Base-by-base conservation (phyloP, 352 stramenopile species). In the Pythium phragmiticola region DNA sequence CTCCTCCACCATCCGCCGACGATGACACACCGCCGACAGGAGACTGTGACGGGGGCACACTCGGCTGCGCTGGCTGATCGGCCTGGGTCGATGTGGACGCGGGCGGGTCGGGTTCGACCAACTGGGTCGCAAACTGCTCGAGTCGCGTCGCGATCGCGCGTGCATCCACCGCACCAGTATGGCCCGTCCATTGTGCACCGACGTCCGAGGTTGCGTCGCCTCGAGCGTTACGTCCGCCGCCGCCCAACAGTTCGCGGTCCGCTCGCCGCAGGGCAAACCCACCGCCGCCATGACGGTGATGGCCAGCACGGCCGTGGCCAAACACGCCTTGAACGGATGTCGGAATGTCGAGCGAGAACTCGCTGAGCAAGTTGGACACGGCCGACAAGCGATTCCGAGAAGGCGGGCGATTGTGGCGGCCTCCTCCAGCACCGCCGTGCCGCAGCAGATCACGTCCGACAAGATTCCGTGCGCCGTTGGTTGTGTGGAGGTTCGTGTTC, bases 281-380 rank as follows among this genome's bases (percentile, higher is more conserved):
- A 39, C 68, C 66, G 7, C 56, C 52, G 37, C 68, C 66, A 37
- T 69, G 14, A 19, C 63, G 62, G 41, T 76, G 65, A 14, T 67
- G 60, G 1, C 34, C 57, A 14, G 47, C n/a, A 23, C 71, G 65
- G 16, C 70, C 46, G 17, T 76, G 65, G 4, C 62, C 66, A 33
- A 80, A 69, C 7, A 68, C 53, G 16, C 79, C 45, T 50, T 82
- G 81, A 9, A 72, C 77, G 8, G 34, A 39, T 9, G 70, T 74
- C 8, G 83, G 83, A 33, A 92, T 86, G 50, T 94, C 84, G 16
- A 94, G 66, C 7, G 86, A 92, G 59, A 94, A 92, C 39, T 94
- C 86, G 34, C 81, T 93, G 17, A 94, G 68, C 33, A 94, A 49
- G 53, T 92, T 90, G 0, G 84, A 91, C 6, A 92, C 75, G 13